Percentiles rank a stretch among this genome's conserved stretches.
phyloP scores from a whole-genome alignment of 164 flowering plant genomes.

The Santalum album region DNA sequence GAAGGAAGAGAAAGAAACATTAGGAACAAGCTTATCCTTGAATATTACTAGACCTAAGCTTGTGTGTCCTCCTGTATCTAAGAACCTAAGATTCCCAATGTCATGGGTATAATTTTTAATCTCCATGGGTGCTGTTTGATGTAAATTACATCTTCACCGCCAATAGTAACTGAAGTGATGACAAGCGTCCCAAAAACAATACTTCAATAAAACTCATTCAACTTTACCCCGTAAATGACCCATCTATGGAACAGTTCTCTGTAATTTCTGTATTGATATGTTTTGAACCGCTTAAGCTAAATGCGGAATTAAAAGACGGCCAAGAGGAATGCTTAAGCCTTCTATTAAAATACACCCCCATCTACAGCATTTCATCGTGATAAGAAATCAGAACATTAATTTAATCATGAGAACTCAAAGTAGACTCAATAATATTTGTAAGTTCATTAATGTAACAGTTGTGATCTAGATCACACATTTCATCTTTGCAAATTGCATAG shows the following conservation, averaged over 20 bases:
- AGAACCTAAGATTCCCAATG: conserved; percentile 67
- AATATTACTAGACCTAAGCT: conserved; percentile 47
- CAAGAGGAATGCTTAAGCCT: conserved; percentile 49
- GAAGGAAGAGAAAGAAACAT: conserved; percentile 7
- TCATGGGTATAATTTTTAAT: conserved; percentile 65
- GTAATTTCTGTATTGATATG: conserved; percentile 52
- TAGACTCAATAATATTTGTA: no score
- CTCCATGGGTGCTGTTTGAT: conserved; percentile 69
- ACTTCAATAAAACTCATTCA: conserved; percentile 3
- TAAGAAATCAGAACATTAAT: conserved; percentile 6
- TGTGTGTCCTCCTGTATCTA: conserved; percentile 31
- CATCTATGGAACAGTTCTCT: conserved; percentile 64
- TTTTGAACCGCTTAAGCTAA: conserved; percentile 62
- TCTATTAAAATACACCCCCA: conserved; percentile 65
- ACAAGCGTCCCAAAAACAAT: conserved; percentile 65
- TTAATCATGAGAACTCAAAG: neutral
- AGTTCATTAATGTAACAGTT: no score
- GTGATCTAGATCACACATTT: no score
- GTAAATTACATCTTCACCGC: conserved; percentile 78
- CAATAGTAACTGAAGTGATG: conserved; percentile 66
- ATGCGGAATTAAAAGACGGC: conserved; percentile 69
- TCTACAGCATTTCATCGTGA: conserved; percentile 32
- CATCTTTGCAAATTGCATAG: no score
- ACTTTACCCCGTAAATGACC: conserved; percentile 13
- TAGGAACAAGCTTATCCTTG: conserved; percentile 76